A percentile compares a stretch with the other conserved stretches of the same genome.
Conservation (phyloP, 169 alveolate species). For the Plasmodium gonderi region DNA sequence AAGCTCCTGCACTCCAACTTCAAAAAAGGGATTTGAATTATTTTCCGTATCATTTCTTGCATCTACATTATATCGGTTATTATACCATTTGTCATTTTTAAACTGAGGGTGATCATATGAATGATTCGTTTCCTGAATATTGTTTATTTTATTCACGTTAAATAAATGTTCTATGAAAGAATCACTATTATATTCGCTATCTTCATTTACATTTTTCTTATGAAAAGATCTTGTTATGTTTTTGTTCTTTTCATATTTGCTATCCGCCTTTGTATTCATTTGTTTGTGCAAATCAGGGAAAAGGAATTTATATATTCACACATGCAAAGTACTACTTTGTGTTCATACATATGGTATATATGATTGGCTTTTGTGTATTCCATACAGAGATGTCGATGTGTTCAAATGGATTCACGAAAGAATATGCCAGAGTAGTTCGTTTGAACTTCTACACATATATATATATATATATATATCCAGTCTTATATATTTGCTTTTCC, state of each 20-base stretch:
- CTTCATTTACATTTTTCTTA: not conserved
- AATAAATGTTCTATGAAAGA: constrained; percentile 19
- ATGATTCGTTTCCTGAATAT: not conserved
- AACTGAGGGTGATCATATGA: not conserved
- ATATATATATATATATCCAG: no score
- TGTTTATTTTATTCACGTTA: not conserved
- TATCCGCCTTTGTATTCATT: not conserved
- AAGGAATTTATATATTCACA: not conserved
- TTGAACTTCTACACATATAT: no score
- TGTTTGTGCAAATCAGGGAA: not conserved
- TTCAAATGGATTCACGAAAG: no score
- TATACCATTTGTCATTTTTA: not conserved
- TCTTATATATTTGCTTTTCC: no score
- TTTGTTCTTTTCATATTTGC: not conserved
- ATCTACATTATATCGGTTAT: not conserved
- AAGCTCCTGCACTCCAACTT: no score
- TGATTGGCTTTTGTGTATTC: no score
- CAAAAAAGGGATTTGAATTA: not conserved
- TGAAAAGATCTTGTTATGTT: not conserved
- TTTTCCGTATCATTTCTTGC: not conserved
- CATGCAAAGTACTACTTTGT: no score
- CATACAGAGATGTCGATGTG: no score
- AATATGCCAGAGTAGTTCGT: no score
- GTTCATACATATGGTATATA: no score
- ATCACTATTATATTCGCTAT: constrained; percentile 8